A percentile compares a stretch with the other conserved stretches of the same genome.
Evolutionary conservation across 495 filamentous ascomycete species (phyloP).

Genomic region (Neurospora intermedia): DNA sequence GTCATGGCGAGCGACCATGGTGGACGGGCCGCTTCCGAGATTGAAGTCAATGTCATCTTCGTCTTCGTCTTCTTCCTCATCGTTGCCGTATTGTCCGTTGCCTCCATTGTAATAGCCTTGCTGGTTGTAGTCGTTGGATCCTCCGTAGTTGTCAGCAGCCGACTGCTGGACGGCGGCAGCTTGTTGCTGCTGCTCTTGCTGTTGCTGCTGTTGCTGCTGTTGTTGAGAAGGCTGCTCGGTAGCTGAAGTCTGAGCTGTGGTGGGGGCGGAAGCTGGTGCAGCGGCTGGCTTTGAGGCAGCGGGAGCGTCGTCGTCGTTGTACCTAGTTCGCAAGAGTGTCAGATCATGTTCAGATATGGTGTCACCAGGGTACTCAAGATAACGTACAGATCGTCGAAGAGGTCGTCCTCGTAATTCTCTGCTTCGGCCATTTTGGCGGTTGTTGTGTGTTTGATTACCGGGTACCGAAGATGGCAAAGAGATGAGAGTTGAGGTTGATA

Average conservation of each 20-base stretch:
- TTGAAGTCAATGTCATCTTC: constrained; percentile 56
- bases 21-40: constrained; percentile 34
- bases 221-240: constrained; percentile 17
- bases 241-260: constrained; percentile 21
- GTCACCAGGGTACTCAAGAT: not conserved
- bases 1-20: constrained; percentile 25
- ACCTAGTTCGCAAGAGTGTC: constrained; percentile 39
- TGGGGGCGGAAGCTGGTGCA: constrained; percentile 28
- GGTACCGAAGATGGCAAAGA: not conserved
- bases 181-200: constrained; percentile 44
- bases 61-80: constrained; percentile 52
- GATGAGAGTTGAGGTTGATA: not conserved
- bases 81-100: constrained; percentile 43
- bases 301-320: constrained; percentile 65
- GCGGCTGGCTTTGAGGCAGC: constrained; percentile 17
- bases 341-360: constrained; percentile 1
- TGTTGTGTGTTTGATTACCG: constrained; percentile 1
- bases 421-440: constrained; percentile 61
- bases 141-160: not conserved
- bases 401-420: constrained; percentile 91
- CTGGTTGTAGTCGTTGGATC: not conserved
- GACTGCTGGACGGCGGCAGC: constrained; percentile 19
- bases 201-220: constrained; percentile 34
- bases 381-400: constrained; percentile 94
- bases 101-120: constrained; percentile 29